These are phyloP conservation scores for Neurospora pannonica DNA, from an alignment of 495 filamentous ascomycete genomes.

Conservation along the genomic window DNA sequence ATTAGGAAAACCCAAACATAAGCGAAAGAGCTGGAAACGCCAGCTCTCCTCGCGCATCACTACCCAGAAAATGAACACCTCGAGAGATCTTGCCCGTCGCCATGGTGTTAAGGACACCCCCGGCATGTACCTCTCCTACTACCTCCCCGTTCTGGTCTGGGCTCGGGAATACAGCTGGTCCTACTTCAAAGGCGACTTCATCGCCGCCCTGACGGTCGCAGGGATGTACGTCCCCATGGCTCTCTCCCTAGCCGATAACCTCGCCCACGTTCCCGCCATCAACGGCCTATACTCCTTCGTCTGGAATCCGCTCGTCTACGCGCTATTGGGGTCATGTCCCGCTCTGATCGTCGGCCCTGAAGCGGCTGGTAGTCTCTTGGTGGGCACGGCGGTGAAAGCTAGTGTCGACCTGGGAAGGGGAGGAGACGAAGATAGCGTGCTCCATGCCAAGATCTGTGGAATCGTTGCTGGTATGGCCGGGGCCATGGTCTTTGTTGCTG, in stretches of 20 bases:
- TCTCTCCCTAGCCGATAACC: slow-evolving; percentile 83
- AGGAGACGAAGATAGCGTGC: slow-evolving; percentile 57
- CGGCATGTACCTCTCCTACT: slow-evolving; percentile 79
- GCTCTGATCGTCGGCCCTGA: slow-evolving; percentile 94
- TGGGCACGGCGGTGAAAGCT: slow-evolving; percentile 73
- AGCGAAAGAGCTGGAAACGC: slow-evolving; percentile 24
- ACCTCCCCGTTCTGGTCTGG: slow-evolving; percentile 87
- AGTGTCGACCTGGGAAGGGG: slow-evolving; percentile 62
- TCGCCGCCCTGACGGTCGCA: slow-evolving; percentile 81
- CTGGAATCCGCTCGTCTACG: slow-evolving; percentile 82
- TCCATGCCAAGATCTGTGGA: slow-evolving; percentile 78
- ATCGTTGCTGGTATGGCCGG: slow-evolving; percentile 82
- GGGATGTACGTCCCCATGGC: slow-evolving; percentile 98
- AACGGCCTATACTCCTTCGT: slow-evolving; percentile 95
- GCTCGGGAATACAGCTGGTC: slow-evolving; percentile 71
- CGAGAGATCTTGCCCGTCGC: slow-evolving; percentile 49
- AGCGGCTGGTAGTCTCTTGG: slow-evolving; percentile 83
- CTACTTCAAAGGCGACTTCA: slow-evolving; percentile 76
- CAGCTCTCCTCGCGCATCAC: slow-evolving; percentile 28
- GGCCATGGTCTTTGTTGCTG: slow-evolving; percentile 74
- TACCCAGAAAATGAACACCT: slow-evolving; percentile 53
- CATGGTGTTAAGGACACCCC: slow-evolving; percentile 50
- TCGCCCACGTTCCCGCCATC: slow-evolving; percentile 86
- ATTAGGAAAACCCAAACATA: slow-evolving; percentile 7
- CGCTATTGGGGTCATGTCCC: slow-evolving; percentile 80